A percentile compares a stretch with the other conserved stretches of the same genome.
Evolutionary conservation across 2,329 filamentous ascomycete species (phyloP).

Genomic region (Bipolaris oryzae): DNA sequence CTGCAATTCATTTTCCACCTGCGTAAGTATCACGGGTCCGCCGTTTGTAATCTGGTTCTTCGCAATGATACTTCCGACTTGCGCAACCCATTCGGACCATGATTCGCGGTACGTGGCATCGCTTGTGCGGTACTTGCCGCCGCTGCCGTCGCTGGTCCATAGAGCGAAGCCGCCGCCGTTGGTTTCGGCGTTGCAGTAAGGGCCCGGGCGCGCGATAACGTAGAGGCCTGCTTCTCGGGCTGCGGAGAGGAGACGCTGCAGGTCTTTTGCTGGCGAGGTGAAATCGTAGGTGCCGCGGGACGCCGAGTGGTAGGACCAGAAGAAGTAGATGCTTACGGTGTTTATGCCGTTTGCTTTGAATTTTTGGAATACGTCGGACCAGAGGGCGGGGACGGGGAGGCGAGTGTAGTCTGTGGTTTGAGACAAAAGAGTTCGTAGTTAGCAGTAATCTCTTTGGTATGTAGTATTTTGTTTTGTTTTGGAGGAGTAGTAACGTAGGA

Average conservation of each 20-base stretch:
- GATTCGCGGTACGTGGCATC: conserved; percentile 53
- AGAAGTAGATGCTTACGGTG: conserved; percentile 58
- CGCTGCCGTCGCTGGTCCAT: conserved; percentile 56
- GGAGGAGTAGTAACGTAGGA: background rate
- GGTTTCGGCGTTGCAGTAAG: conserved; percentile 60
- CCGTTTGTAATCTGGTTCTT: conserved; percentile 59
- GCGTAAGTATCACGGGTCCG: conserved; percentile 58
- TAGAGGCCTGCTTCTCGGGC: conserved; percentile 60
- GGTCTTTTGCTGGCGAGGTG: conserved; percentile 57
- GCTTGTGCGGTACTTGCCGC: conserved; percentile 52
- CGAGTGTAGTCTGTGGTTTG: conserved; percentile 52
- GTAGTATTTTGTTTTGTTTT: background rate
- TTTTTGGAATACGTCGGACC: conserved; percentile 62
- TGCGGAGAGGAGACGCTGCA: conserved; percentile 58
- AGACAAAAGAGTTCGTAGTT: background rate
- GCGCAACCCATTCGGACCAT: conserved; percentile 57
- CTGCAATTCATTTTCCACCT: conserved; percentile 62
- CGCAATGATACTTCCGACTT: conserved; percentile 56
- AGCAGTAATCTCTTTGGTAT: background rate
- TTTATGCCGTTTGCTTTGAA: conserved; percentile 61
- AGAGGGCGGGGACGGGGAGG: conserved; percentile 61
- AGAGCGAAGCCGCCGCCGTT: conserved; percentile 56
- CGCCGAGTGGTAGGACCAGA: conserved; percentile 58
- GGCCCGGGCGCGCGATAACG: conserved; percentile 58
- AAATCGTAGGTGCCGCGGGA: conserved; percentile 58